Evolutionary conservation across 2,329 filamentous ascomycete genomes (phyloP).

Genomic region (Fusarium sublunatum): DNA sequence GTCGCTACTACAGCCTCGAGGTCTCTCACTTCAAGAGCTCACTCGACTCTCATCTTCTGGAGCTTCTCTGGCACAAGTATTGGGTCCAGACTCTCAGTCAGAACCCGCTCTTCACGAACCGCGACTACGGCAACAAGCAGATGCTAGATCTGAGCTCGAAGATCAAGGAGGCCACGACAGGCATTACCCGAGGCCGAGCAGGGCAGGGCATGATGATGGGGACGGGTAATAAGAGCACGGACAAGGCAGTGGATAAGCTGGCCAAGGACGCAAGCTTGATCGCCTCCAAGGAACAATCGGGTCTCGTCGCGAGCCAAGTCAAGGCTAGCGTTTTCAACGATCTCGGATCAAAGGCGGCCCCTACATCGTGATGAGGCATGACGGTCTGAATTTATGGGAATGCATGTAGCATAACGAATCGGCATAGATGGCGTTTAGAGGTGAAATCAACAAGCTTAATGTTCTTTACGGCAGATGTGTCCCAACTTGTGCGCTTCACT

Average conservation of each 20-base stretch:
- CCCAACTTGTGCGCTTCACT: background rate
- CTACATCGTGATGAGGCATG: conserved; percentile 25
- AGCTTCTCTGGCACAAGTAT: conserved; percentile 98
- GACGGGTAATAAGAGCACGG: conserved; percentile 41
- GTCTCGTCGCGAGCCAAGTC: conserved; percentile 69
- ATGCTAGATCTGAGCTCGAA: conserved; percentile 89
- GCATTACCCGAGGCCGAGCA: conserved; percentile 44
- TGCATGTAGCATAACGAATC: conserved; percentile 37
- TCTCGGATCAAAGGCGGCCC: conserved; percentile 45
- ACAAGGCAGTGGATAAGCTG: conserved; percentile 68
- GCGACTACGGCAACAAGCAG: conserved; percentile 92
- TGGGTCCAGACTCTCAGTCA: conserved; percentile 97
- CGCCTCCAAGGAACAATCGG: conserved; percentile 70
- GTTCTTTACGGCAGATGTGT: conserved; percentile 2
- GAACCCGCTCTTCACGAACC: conserved; percentile 88
- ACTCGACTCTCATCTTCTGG: conserved; percentile 86
- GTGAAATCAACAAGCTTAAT: conserved; percentile 31
- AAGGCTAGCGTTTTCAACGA: conserved; percentile 72
- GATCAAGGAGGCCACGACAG: conserved; percentile 71
- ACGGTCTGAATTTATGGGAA: conserved; percentile 32
- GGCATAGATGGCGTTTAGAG: conserved; percentile 48
- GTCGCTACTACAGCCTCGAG: conserved; percentile 89
- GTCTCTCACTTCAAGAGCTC: conserved; percentile 95
- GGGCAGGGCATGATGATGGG: conserved; percentile 45
- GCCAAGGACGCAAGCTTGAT: conserved; percentile 71